Percentiles rank a stretch among this genome's conserved stretches.
Evolutionary conservation across 495 filamentous ascomycete genomes (phyloP).

Genomic region (Echria macrotheca): DNA sequence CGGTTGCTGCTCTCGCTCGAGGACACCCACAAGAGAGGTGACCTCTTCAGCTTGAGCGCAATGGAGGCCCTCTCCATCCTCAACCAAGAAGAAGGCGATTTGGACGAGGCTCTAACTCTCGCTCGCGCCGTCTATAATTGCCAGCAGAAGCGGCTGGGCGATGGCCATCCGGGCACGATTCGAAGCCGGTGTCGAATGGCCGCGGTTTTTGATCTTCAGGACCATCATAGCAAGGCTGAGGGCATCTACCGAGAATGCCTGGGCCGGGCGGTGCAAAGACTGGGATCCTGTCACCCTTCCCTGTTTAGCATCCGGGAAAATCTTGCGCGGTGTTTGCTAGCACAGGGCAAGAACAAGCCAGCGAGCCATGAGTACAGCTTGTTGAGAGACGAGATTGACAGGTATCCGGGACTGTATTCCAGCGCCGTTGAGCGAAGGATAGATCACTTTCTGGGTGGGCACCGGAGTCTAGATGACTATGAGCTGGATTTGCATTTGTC

Average conservation of each 20-base stretch:
- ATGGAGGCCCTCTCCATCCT: not conserved
- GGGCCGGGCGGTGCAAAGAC: not conserved
- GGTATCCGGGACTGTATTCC: not conserved
- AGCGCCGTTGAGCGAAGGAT: not conserved
- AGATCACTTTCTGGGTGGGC: not conserved
- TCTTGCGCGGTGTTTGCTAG: not conserved
- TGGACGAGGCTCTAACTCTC: not conserved
- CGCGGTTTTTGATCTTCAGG: not conserved
- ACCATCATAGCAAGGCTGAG: not conserved
- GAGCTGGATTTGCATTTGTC: not conserved
- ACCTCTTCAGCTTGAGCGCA: not conserved
- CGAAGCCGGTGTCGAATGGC: not conserved
- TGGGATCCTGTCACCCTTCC: not conserved
- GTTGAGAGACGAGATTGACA: not conserved
- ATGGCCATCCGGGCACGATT: not conserved
- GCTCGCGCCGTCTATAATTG: not conserved
- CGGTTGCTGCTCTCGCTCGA: not conserved
- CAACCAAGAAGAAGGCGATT: not conserved
- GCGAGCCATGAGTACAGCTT: not conserved
- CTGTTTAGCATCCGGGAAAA: not conserved
- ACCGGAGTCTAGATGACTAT: not conserved
- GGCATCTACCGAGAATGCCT: not conserved
- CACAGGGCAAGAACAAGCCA: not conserved
- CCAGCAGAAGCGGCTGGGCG: not conserved
- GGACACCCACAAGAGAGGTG: not conserved